These are phyloP conservation scores for Raffaelea ambrosiae DNA, from an alignment of 2,329 filamentous ascomycete genomes.

Conservation along the genomic window DNA sequence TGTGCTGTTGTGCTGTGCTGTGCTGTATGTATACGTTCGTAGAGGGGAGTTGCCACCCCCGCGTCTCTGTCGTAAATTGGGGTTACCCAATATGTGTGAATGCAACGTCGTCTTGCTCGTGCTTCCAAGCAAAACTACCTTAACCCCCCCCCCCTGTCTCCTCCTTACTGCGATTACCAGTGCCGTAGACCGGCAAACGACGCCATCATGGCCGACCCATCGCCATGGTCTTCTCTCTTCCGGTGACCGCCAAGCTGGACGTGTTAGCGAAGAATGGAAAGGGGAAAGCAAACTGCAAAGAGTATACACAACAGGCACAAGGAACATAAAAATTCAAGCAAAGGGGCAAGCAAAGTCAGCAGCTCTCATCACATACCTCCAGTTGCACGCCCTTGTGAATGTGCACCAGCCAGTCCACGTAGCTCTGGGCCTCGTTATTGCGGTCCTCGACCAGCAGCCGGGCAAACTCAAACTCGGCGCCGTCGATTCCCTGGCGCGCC, in stretches of 20 bases:
- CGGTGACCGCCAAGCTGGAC: slow-evolving; percentile 57
- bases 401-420: slow-evolving; percentile 97
- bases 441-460: slow-evolving; percentile 84
- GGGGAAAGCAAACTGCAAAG: neutral
- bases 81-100: no score
- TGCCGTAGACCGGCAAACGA: slow-evolving; percentile 38
- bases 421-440: slow-evolving; percentile 96
- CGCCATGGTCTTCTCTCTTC: slow-evolving; percentile 55
- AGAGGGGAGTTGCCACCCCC: no score
- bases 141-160: no score
- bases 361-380: slow-evolving; percentile 66
- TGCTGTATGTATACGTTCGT: no score
- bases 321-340: no score
- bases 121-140: no score
- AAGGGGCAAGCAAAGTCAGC: no score
- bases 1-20: neutral
- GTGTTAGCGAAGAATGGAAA: neutral
- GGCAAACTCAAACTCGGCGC: slow-evolving; percentile 94
- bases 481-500: slow-evolving; percentile 85
- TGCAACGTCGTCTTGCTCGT: no score
- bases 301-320: no score
- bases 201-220: slow-evolving; percentile 35
- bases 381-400: slow-evolving; percentile 88
- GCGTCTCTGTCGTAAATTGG: no score
- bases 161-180: slow-evolving; percentile 15